Conservation (phyloP, 495 filamentous ascomycete species). For the Friedmanniomyces simplex region DNA sequence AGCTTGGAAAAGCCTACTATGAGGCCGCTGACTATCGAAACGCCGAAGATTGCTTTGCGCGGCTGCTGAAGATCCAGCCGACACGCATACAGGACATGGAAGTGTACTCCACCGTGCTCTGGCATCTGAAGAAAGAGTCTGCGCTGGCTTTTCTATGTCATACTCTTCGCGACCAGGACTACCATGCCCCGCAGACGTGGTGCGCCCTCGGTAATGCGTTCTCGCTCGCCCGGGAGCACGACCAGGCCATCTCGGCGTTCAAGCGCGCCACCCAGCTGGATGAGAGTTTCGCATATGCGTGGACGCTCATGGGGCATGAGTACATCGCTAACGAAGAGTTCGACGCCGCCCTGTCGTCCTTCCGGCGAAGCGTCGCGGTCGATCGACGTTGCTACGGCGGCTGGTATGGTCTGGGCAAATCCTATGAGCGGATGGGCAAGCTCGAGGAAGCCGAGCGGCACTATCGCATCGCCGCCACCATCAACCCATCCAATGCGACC, state of each 20-base stretch:
- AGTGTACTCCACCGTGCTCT: slow-evolving; percentile 91
- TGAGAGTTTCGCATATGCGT: slow-evolving; percentile 78
- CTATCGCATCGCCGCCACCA: slow-evolving; percentile 71
- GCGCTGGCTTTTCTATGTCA: slow-evolving; percentile 88
- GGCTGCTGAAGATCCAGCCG: slow-evolving; percentile 63
- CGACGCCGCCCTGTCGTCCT: slow-evolving; percentile 80
- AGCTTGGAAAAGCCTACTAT: slow-evolving; percentile 80
- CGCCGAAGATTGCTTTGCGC: slow-evolving; percentile 73
- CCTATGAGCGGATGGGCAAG: slow-evolving; percentile 90
- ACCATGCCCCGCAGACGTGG: slow-evolving; percentile 87
- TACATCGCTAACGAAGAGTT: slow-evolving; percentile 95
- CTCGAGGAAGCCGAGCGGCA: slow-evolving; percentile 83
- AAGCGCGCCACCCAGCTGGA: slow-evolving; percentile 85
- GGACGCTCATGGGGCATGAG: slow-evolving; percentile 91
- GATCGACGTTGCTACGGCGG: slow-evolving; percentile 91
- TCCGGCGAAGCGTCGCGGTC: slow-evolving; percentile 69
- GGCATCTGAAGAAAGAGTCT: slow-evolving; percentile 86
- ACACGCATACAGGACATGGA: slow-evolving; percentile 88
- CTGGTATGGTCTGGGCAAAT: slow-evolving; percentile 88
- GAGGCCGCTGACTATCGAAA: slow-evolving; percentile 76
- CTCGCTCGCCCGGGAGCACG: slow-evolving; percentile 88
- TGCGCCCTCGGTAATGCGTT: slow-evolving; percentile 91
- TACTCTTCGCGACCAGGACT: slow-evolving; percentile 73
- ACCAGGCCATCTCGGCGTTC: slow-evolving; percentile 90
- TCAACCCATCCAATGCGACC: slow-evolving; percentile 87